Percentiles rank a stretch among this genome's conserved stretches.
Evolutionary conservation across 1,284 basidiomycete species (phyloP).

Genomic region (Fomitopsis schrenkii): DNA sequence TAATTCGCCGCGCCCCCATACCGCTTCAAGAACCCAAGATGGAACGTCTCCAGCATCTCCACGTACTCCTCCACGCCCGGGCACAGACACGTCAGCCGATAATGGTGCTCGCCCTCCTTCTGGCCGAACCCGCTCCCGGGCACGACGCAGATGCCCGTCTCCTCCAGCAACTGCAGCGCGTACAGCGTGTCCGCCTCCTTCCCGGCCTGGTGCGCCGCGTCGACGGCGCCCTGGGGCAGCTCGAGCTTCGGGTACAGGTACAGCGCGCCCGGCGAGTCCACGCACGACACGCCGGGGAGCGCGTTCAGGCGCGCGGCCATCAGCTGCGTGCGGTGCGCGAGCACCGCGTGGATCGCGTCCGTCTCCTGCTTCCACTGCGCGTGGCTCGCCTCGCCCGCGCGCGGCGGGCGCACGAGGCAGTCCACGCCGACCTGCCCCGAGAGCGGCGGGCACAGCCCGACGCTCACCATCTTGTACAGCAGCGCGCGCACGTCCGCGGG

Average conservation of each 20-base stretch:
- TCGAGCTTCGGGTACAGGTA: conserved; percentile 82
- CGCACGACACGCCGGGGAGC: conserved; percentile 81
- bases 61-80: conserved; percentile 91
- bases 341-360: conserved; percentile 68
- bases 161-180: conserved; percentile 76
- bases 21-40: conserved; percentile 70
- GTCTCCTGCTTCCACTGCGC: conserved; percentile 80
- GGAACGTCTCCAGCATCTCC: conserved; percentile 81
- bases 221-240: conserved; percentile 67
- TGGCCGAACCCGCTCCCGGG: conserved; percentile 93
- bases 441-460: conserved; percentile 85
- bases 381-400: conserved; percentile 72
- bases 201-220: conserved; percentile 66
- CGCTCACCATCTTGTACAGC: conserved; percentile 94
- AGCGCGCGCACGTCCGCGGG: conserved; percentile 71
- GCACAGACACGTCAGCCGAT: conserved; percentile 85
- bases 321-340: conserved; percentile 65
- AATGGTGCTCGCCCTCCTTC: conserved; percentile 82
- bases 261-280: conserved; percentile 85
- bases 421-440: conserved; percentile 91
- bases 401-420: conserved; percentile 84
- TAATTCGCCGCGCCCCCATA: conserved; percentile 37
- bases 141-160: conserved; percentile 91
- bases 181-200: conserved; percentile 89
- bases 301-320: conserved; percentile 78